Evolutionary conservation across 2,329 filamentous ascomycete genomes (phyloP), one percentile per base, ranked within the genome.

Genomic region (Tolypocladium tundrense): DNA sequence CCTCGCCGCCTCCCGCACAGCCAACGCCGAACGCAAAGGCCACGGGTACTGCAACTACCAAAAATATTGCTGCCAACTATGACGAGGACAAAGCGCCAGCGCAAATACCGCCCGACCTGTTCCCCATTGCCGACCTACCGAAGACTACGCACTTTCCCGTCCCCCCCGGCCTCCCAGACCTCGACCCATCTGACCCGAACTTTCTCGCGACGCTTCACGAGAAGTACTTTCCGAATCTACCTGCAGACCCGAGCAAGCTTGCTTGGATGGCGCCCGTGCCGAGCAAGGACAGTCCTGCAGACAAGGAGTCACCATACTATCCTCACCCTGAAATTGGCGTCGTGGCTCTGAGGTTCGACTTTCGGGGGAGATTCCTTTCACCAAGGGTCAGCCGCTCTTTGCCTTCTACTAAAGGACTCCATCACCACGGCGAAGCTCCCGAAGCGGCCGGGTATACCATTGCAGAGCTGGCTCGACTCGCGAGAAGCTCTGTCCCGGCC

Each of bases 401-500:
- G 33, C 89, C 93, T 6, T 84, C 84, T 1, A 86, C 85, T 14
- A 83, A 87, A 60, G 94, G 94, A 0, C 80, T 99, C 16, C 94
- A 99, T 71, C 93, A 99, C 71, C 94, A 99, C 70, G 91, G 88
- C 61, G 85, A 92, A 59, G 92, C 93, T 1, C 94, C 94, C 19
- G 91, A 96, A 72, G 90, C 92, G 1, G 94, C 94, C 0, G 94
- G 94, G 0, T 99, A 99, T 73, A 97, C 94, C 0, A 83, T 99
- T 37, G 84, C 86, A 0, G 94, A 99, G 72, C 79, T 99, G 1
- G 87, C 91, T 1, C 84, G 88, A 39, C 80, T 97, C 2, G 86
- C 90, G 5, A 82, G 93, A 40, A 95, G 90, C 57, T 85, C 86
- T 0, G 90, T 96, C 24, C 84, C 94, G 0, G 87, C 89, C 0